These are phyloP conservation scores for Theileria orientalis DNA, from an alignment of 169 alveolate species.

Conservation along the genomic window DNA sequence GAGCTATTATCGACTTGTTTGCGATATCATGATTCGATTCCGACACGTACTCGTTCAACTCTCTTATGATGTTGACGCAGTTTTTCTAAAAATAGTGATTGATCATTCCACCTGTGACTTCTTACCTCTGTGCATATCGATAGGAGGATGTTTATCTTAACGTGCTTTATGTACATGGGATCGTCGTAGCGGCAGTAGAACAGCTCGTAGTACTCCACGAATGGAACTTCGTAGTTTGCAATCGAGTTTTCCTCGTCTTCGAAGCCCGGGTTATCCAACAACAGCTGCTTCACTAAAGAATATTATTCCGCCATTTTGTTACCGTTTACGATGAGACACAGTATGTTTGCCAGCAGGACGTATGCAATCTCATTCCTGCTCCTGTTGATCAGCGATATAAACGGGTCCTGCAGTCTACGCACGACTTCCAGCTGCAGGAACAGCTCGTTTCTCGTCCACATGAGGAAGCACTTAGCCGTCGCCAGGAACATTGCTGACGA, in stretches of 20 bases:
- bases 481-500: slow-evolving; percentile 93
- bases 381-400: slow-evolving; percentile 77
- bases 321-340: slow-evolving; percentile 55
- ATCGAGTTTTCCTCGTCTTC: not conserved
- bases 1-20: slow-evolving; percentile 85
- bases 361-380: slow-evolving; percentile 78
- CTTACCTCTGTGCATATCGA: slow-evolving; percentile 78
- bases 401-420: slow-evolving; percentile 75
- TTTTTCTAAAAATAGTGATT: slow-evolving; percentile 66
- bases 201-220: slow-evolving; percentile 73
- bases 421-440: slow-evolving; percentile 76
- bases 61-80: slow-evolving; percentile 83
- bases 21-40: slow-evolving; percentile 91
- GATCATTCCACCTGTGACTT: not conserved
- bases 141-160: slow-evolving; percentile 77
- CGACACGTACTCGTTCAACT: slow-evolving; percentile 90
- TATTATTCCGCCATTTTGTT: not conserved
- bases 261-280: not conserved
- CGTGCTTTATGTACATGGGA: slow-evolving; percentile 79
- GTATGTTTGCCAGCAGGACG: slow-evolving; percentile 71
- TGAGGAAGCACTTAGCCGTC: slow-evolving; percentile 81
- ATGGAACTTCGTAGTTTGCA: slow-evolving; percentile 31
- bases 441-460: slow-evolving; percentile 70
- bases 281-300: slow-evolving; percentile 26
- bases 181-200: slow-evolving; percentile 82